Conservation (phyloP, 108 stramenopile species). For the Fragilariopsis cylindrus region DNA sequence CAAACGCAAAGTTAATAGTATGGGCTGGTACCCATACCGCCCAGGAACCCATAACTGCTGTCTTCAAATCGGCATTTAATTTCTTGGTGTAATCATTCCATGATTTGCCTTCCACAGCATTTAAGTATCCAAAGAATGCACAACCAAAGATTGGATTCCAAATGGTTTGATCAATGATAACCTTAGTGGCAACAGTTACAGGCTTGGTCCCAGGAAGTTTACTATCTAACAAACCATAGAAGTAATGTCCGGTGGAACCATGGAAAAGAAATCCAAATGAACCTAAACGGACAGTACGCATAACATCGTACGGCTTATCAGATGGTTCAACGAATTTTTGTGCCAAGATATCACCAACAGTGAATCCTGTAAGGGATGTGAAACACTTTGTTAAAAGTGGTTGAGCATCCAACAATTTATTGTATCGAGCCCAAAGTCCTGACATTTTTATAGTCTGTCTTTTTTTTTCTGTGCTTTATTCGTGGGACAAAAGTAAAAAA, state of each 20-base stretch:
- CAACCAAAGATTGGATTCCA: constrained; percentile 96
- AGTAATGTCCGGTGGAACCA: constrained; percentile 96
- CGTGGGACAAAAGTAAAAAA: no score
- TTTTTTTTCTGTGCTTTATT: not conserved
- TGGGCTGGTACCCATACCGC: constrained; percentile 65
- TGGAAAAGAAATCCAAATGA: constrained; percentile 94
- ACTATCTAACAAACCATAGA: constrained; percentile 90
- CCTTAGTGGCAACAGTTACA: constrained; percentile 90
- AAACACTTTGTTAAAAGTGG: constrained; percentile 83
- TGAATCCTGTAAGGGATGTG: constrained; percentile 89
- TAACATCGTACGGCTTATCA: constrained; percentile 87
- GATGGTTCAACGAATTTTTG: constrained; percentile 85
- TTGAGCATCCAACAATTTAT: constrained; percentile 82
- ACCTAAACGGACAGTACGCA: constrained; percentile 88
- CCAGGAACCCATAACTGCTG: constrained; percentile 89
- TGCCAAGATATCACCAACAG: constrained; percentile 89
- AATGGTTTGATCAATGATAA: constrained; percentile 90
- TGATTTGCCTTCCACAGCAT: constrained; percentile 82
- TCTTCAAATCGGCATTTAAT: constrained; percentile 89
- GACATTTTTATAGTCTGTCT: constrained; percentile 18
- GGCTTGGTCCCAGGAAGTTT: constrained; percentile 93
- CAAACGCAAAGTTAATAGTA: constrained; percentile 93
- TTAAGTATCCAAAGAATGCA: constrained; percentile 96
- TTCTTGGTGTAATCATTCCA: constrained; percentile 82
- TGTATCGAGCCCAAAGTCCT: constrained; percentile 90